Percentiles rank a stretch among this genome's conserved stretches.
Conservation (phyloP, 2,329 filamentous ascomycete genomes). For the Ilyonectria sp. region DNA sequence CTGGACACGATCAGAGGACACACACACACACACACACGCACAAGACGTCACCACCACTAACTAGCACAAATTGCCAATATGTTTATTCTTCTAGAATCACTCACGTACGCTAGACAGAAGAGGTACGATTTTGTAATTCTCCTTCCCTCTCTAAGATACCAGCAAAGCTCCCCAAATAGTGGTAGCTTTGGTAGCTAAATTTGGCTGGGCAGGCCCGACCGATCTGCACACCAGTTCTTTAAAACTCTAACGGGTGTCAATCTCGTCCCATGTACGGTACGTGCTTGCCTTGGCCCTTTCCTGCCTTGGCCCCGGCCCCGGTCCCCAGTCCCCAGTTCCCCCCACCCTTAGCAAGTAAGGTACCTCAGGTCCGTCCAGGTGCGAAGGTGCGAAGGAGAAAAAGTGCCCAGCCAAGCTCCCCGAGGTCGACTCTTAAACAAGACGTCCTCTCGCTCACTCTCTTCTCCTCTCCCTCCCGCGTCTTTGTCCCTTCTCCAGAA, state of each 20-base stretch:
- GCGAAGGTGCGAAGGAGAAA: conserved; percentile 20
- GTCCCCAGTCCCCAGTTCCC: conserved; percentile 10
- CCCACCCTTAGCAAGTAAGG: conserved; percentile 23
- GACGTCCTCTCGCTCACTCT: conserved; percentile 10
- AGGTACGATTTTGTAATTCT: too few species aligned
- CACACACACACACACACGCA: too few species aligned
- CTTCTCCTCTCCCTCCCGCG: not conserved
- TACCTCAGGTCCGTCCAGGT: conserved; percentile 18
- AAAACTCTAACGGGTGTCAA: not conserved
- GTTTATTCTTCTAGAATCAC: too few species aligned
- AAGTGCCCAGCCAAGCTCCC: conserved; percentile 6
- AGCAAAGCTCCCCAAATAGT: not conserved
- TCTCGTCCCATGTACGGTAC: not conserved
- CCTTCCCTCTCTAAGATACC: too few species aligned
- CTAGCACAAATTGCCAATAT: too few species aligned
- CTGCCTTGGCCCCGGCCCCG: not conserved
- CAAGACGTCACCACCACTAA: too few species aligned
- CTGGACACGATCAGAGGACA: too few species aligned
- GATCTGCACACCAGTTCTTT: not conserved
- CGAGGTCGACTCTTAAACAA: conserved; percentile 16
- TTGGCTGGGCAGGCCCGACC: not conserved
- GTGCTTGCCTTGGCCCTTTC: not conserved
- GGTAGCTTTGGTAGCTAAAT: not conserved
- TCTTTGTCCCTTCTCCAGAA: conserved; percentile 6
- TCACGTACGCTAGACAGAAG: too few species aligned